Percentiles rank a stretch among this genome's conserved stretches.
Evolutionary conservation across 2,329 filamentous ascomycete species (phyloP).

Genomic region (Xylaria polymorpha): DNA sequence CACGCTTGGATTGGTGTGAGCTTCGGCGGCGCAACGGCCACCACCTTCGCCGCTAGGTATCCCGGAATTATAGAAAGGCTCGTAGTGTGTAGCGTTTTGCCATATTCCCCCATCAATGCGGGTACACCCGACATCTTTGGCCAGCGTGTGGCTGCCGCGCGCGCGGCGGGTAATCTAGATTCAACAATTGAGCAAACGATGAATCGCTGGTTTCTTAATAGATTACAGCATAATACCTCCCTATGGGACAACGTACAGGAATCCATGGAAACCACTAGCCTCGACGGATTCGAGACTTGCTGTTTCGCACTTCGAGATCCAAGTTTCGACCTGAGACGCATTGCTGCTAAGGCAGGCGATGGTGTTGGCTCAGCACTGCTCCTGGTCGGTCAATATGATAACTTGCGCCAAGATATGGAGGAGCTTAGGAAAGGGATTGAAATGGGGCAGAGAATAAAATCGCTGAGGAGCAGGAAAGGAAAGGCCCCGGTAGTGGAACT

Average conservation of each 20-base stretch:
- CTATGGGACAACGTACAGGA: constrained; percentile 47
- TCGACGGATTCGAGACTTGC: constrained; percentile 58
- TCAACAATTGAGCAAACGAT: constrained; percentile 50
- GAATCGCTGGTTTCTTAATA: constrained; percentile 56
- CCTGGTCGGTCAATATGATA: constrained; percentile 56
- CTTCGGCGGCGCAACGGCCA: constrained; percentile 57
- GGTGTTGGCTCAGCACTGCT: constrained; percentile 53
- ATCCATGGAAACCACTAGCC: constrained; percentile 53
- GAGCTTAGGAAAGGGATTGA: constrained; percentile 54
- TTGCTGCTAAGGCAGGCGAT: constrained; percentile 50
- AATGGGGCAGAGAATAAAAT: constrained; percentile 36
- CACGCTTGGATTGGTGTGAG: constrained; percentile 59
- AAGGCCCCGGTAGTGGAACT: constrained; percentile 3
- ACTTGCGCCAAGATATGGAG: constrained; percentile 52
- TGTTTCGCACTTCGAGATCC: constrained; percentile 53
- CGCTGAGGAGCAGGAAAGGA: constrained; percentile 45
- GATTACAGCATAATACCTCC: background rate
- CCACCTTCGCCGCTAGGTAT: constrained; percentile 55
- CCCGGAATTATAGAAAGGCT: constrained; percentile 54
- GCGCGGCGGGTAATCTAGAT: constrained; percentile 50
- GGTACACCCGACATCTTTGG: constrained; percentile 54
- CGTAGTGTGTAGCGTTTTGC: constrained; percentile 56
- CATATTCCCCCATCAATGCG: constrained; percentile 53
- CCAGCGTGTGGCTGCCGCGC: constrained; percentile 51
- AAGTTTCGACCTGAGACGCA: constrained; percentile 55